Evolutionary conservation across 2,329 filamentous ascomycete species (phyloP), one percentile per base, ranked within the genome.

Genomic region (Dactylella cylindrospora): DNA sequence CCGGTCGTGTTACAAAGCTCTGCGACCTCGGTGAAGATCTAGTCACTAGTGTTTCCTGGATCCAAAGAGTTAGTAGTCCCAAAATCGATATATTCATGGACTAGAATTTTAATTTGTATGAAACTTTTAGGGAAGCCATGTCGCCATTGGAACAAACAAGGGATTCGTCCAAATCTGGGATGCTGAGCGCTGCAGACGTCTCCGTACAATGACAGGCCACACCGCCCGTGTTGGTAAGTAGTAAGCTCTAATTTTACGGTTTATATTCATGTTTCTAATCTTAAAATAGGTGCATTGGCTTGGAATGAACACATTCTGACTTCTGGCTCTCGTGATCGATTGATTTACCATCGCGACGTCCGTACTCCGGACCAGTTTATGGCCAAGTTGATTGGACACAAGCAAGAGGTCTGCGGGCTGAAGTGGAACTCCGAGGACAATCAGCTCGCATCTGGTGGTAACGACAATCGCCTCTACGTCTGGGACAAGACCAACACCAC

Each of bases 281-380:
- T 33, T 7, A 23, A 20, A 7, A 22, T 23, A 69, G 68, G 68
- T 19, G 90, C 91, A 23, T 77, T 98, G 62, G 93, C 93, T 0
- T 98, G 93, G 93, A 98, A 98, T 70, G 90, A 93, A 45, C 93
- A 98, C 71, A 95, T 98, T 51, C 82, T 98, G 17, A 95, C 90
- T 0, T 97, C 93, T 2, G 93, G 93, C 17, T 97, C 91, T 22
- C 82, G 93, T 44, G 93, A 98, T 75, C 86, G 93, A 26, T 77
- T 88, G 8, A 98, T 98, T 64, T 94, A 93, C 70, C 93, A 98
- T 71, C 88, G 93, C 54, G 93, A 98, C 72, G 93, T 98, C 20
- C 85, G 93, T 57, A 87, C 88, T 29, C 89, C 91, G 0, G 88
- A 95, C 65, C 93, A 96, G 72, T 95, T 86, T 80, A 76, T 95